Conservation (phyloP, 352 stramenopile genomes). For the Albugo laibachii region DNA sequence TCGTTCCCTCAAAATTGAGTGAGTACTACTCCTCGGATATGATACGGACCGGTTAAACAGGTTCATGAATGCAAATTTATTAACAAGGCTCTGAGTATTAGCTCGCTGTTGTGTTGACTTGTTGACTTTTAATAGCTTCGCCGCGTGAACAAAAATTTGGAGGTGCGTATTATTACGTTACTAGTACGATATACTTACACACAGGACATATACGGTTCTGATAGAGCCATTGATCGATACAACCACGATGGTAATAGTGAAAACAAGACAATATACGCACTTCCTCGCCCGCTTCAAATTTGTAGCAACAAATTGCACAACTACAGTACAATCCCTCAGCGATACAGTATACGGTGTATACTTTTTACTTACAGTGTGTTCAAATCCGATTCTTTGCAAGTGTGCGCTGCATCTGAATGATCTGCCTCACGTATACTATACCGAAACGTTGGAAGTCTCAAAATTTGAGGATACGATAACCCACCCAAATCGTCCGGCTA, state of each 20-base stretch:
- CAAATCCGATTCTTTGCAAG: constrained; percentile 2
- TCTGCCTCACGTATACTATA: constrained; percentile 26
- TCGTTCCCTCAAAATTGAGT: no score
- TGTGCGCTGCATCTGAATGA: constrained; percentile 22
- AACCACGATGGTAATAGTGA: constrained; percentile 80
- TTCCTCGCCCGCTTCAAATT: constrained; percentile 58
- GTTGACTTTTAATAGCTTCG: no score
- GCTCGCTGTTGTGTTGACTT: no score
- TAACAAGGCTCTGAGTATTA: no score
- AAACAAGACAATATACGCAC: constrained; percentile 64
- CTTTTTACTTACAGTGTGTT: background rate
- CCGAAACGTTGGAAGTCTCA: constrained; percentile 58
- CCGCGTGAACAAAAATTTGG: no score
- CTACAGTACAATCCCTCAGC: background rate
- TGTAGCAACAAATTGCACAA: constrained; percentile 69
- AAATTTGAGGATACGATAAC: constrained; percentile 63
- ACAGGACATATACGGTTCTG: constrained; percentile 70
- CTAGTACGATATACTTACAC: constrained; percentile 57
- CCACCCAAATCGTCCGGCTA: constrained; percentile 13
- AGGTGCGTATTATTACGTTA: no score
- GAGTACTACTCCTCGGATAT: no score
- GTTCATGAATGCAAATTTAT: no score
- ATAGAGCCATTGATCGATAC: constrained; percentile 80
- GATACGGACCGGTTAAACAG: no score
- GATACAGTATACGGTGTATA: background rate